These are phyloP conservation scores for Suillus sp. DNA, from an alignment of 768 basidiomycete genomes.

Conservation along the genomic window DNA sequence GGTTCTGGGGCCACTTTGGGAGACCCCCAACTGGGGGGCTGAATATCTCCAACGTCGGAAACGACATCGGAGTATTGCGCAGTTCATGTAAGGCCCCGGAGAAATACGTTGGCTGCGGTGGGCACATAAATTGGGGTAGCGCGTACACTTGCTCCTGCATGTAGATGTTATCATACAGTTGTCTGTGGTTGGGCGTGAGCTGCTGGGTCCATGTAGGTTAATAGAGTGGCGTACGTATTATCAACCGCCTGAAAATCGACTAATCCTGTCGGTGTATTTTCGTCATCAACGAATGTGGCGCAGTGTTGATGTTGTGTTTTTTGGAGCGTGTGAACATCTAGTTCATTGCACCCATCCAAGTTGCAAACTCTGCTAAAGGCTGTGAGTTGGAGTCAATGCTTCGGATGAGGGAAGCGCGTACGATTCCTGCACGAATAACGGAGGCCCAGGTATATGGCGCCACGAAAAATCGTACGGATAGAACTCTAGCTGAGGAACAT, in stretches of 20 bases:
- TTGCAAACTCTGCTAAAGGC: neutral
- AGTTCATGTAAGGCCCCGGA: neutral
- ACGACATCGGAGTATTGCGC: too few relatives aligned
- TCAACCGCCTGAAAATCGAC: neutral
- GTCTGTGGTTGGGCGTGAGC: neutral
- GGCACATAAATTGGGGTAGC: neutral
- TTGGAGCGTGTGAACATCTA: neutral
- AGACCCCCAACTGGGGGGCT: too few relatives aligned
- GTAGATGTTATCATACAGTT: too few relatives aligned
- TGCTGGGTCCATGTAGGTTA: neutral
- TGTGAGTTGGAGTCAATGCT: neutral
- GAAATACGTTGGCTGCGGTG: neutral
- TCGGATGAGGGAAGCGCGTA: neutral
- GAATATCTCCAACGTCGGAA: neutral
- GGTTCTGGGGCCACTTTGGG: neutral
- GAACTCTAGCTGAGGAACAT: too few relatives aligned
- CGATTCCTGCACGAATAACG: neutral
- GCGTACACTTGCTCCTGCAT: too few relatives aligned
- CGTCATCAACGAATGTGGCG: neutral
- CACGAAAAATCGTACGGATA: too few relatives aligned
- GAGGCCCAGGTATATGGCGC: too few relatives aligned
- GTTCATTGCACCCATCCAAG: neutral
- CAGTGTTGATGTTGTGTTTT: neutral
- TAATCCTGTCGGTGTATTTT: neutral
- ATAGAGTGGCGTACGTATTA: neutral